Base-by-base conservation (phyloP, 2,329 filamentous ascomycete genomes). In the Magnaporthiopsis incrustans region DNA sequence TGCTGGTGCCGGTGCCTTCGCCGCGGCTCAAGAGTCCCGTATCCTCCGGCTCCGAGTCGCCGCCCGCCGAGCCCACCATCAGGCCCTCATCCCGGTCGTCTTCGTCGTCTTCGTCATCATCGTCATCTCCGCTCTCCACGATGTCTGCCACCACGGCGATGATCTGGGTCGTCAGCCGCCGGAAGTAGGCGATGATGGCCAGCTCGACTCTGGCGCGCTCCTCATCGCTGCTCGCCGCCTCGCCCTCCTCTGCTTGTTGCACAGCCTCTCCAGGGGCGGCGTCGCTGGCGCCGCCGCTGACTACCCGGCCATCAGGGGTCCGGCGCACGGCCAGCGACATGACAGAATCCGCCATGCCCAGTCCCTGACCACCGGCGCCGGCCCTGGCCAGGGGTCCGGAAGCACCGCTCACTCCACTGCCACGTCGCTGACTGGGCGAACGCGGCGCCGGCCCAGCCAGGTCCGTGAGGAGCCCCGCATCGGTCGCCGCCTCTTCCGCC, bases 131-230 rank as follows among this genome's bases (percentile, higher is more conserved):
- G 61, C 73, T 73, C 56, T 81, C 80, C 7, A 90, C 82, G 4
- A 90, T 76, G 66, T 88, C 85, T 0, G 82, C 81, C 63, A 92
- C 73, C 3, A 84, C 82, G 0, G 81, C 81, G 27, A 94, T 76
- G 58, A 91, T 81, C 69, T 85, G 80, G 2, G 84, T 83, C 0
- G 90, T 92, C 62, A 92, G 79, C 1, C 90, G 85, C 75, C 93
- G 90, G 74, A 94, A 94, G 74, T 92, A 95, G 1, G 89, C 88
- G 64, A 93, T 90, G 62, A 92, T 84, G 57, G 88, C 85, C 66
- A 91, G 86, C 71, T 92, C 89, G 14, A 84, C 73, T 60, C 77
- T 74, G 59, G 82, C 82, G 58, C 79, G 75, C 64, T 81, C 80
- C 68, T 83, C 78, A 33, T 79, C 76, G 7, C 75, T n/a, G 25